Base-by-base conservation (phyloP, 225 moss, liverwort and hornwort genomes). In the Anthoceros angustus region DNA sequence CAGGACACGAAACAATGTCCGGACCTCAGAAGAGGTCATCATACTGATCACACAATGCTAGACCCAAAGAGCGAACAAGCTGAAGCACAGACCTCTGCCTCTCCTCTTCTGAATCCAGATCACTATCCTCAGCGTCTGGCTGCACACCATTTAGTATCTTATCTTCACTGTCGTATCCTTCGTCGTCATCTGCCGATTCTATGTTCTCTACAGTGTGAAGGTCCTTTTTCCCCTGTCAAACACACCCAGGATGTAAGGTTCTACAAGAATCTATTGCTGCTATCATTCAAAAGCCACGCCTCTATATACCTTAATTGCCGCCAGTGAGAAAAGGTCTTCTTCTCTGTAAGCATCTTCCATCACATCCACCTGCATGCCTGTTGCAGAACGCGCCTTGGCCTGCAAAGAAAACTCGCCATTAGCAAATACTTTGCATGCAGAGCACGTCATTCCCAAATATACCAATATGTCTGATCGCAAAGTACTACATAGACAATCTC, bases 281-380 rank as follows among this genome's bases (percentile, higher is more conserved):
- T 25, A 11, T 0, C 42, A 42, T 41, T 4, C 9, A 21, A 60
- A 39, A 61, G 14, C 16, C 25, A 48, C 12, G 26, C 23, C 15
- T 5, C 18, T 14, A 15, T 18, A 1, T 46, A 98, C 95, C 95
- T 87, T 88, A 26, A 98, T 84, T 43, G 69, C 82, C 74, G 77
- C 84, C 39, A 98, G 73, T 15, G 85, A 75, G 70, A 98, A 98
- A 68, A 98, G 85, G 69, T 87, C 91, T 41, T 70, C 75, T 43
- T 98, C 95, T 40, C 83, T 84, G 68, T 91, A 75, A 48, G 85
- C 77, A 55, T 95, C 88, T 69, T 92, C 88, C 95, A 98, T 98
- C 6, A 98, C 85, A 71, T 98, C 95, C 40, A 92, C 80, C 72
- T 92, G 95, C 91, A 92, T 92, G 70, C 95, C 95, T 70, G 91